Conservation (phyloP, 495 filamentous ascomycete species). For the Cladorrhinum samala region DNA sequence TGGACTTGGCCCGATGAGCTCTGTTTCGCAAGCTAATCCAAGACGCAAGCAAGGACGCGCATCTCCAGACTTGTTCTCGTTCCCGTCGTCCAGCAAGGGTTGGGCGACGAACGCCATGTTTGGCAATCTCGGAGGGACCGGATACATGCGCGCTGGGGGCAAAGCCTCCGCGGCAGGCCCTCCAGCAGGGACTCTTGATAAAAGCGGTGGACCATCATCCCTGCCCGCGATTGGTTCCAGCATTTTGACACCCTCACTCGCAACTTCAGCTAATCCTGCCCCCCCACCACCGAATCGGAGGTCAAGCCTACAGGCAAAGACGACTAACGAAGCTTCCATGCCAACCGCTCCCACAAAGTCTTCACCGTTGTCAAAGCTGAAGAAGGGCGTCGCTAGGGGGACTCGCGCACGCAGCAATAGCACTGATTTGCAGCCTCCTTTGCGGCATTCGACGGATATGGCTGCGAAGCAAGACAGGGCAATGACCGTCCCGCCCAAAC, state of each 20-base stretch:
- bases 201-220: constrained; percentile 30
- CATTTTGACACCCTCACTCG: constrained; percentile 11
- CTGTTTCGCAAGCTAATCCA: constrained; percentile 17
- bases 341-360: constrained; percentile 16
- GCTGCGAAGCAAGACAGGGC: constrained; percentile 17
- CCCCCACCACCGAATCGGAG: constrained; percentile 37
- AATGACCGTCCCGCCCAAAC: constrained; percentile 27
- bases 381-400: constrained; percentile 20
- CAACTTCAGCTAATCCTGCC: constrained; percentile 9
- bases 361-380: constrained; percentile 19
- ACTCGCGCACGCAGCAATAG: constrained; percentile 35
- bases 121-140: constrained; percentile 30
- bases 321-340: constrained; percentile 17
- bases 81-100: constrained; percentile 29
- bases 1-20: constrained; percentile 19
- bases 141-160: constrained; percentile 27
- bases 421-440: constrained; percentile 22
- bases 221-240: constrained; percentile 25
- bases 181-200: constrained; percentile 34
- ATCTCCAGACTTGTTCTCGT: constrained; percentile 44
- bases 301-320: constrained; percentile 38
- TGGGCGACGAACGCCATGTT: constrained; percentile 42
- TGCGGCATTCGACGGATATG: constrained; percentile 8
- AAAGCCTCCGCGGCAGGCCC: constrained; percentile 13
- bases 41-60: constrained; percentile 15